Base-by-base conservation (phyloP, 2,329 filamentous ascomycete species). In the Monosporascus sp. region DNA sequence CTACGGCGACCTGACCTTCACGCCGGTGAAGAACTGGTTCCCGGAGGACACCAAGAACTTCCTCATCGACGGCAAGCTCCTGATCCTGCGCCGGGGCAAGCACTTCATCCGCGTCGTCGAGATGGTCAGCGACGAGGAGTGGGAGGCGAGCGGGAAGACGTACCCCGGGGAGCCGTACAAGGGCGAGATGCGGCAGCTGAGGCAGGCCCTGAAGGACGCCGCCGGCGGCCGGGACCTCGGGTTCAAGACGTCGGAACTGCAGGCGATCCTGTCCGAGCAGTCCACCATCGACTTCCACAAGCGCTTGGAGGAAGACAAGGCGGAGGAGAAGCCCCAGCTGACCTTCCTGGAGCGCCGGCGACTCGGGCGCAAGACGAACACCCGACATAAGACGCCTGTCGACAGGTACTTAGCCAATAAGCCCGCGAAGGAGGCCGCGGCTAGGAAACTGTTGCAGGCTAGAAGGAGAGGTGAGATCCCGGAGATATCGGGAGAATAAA, bases 31-130 rank as follows among this genome's bases (percentile, higher is more conserved):
- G 64, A 70, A 78, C 22, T 84, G 82, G 78, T 79, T 74, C 59
- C 73, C 76, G 0, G 69, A 75, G 24, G 80, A 86, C 51, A 85
- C 83, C 1, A 64, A 74, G 54, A 79, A 82, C 52, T 88, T 78
- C 62, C 71, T 87, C 52, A 78, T 89, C 18, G 80, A 85, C 56
- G 80, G 67, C 53, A 74, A 78, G 58, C 60, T 86, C 47, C 71
- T 87, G 57, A 77, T 87, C 60, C 71, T 87, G 51, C 80, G 84
- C 58, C 82, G 78, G 63, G 83, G 83, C 59, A 86, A 85, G 71
- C 78, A 84, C 68, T 83, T 85, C 57, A 68, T 87, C 46, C 79
- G 82, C 46, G 76, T 86, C 58, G 74, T 87, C 50, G 74, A 85
- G 68, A 73, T 87, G 56, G 72, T 87, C 31, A 72, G 69, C 56